A percentile compares a stretch with the other conserved stretches of the same genome.
Evolutionary conservation across 2,329 filamentous ascomycete species (phyloP).

Genomic region (Phialophora macrospora): DNA sequence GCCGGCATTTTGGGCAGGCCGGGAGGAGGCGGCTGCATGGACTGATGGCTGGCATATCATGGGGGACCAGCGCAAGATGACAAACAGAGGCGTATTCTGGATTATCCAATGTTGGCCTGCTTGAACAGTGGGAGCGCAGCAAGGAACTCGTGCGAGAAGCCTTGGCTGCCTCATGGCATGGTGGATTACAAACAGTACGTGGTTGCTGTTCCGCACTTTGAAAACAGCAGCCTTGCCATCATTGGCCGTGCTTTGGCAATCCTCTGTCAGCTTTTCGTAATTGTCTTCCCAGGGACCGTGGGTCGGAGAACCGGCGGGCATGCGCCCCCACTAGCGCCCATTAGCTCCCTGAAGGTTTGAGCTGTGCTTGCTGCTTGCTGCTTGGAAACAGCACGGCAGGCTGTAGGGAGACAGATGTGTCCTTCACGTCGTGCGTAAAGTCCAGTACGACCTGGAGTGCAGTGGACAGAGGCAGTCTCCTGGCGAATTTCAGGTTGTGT

Average conservation of each 20-base stretch:
- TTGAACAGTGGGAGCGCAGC: background rate
- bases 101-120: background rate
- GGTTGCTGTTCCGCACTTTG: slow-evolving; percentile 24
- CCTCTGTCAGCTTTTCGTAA: slow-evolving; percentile 37
- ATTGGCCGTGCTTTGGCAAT: slow-evolving; percentile 29
- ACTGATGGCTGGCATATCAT: background rate
- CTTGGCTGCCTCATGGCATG: background rate
- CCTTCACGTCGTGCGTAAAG: background rate
- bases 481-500: background rate
- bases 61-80: background rate
- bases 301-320: background rate
- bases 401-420: background rate
- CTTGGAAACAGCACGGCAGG: background rate
- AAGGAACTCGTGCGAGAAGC: no score
- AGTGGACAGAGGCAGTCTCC: background rate
- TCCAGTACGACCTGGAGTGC: background rate
- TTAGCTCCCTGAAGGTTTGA: slow-evolving; percentile 1
- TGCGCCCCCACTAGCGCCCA: background rate
- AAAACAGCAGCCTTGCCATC: slow-evolving; percentile 1
- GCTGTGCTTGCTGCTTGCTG: background rate
- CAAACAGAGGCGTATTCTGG: background rate
- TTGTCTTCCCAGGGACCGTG: background rate
- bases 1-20: background rate
- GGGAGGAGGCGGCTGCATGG: background rate
- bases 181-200: slow-evolving; percentile 27